These are phyloP conservation scores for Carex parvula DNA, from an alignment of 176 grass and related monocot genomes.

Conservation along the genomic window DNA sequence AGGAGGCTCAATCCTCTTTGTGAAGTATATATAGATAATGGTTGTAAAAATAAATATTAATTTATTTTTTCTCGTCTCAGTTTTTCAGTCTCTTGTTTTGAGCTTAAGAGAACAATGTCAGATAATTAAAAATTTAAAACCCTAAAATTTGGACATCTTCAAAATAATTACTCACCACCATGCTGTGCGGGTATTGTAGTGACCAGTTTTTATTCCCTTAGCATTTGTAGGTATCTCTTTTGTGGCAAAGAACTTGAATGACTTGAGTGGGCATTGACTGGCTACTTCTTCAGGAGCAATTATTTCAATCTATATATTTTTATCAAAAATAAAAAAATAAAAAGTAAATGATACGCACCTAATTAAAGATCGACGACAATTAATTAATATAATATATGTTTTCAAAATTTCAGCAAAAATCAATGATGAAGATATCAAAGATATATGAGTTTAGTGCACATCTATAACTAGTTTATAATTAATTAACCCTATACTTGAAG, in stretches of 20 bases:
- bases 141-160: neutral
- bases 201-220: constrained; percentile 36
- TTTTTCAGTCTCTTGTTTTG: constrained; percentile 4
- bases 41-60: neutral
- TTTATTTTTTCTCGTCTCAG: neutral
- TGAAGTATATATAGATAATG: neutral
- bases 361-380: neutral
- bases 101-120: constrained; percentile 5
- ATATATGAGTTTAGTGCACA: neutral
- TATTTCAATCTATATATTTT: constrained; percentile 34
- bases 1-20: no score
- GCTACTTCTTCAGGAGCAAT: constrained; percentile 38
- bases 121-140: neutral
- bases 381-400: neutral
- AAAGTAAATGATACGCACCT: neutral
- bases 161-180: constrained; percentile 42
- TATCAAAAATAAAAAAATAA: constrained; percentile 10
- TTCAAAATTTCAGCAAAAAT: neutral
- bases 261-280: constrained; percentile 47
- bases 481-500: no score
- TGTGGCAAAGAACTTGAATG: constrained; percentile 45
- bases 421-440: neutral
- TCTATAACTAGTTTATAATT: neutral
- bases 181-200: constrained; percentile 36
- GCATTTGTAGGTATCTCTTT: constrained; percentile 39